These are phyloP conservation scores for Pichia sp. DNA, from an alignment of 1,139 yeast species.

Conservation along the genomic window DNA sequence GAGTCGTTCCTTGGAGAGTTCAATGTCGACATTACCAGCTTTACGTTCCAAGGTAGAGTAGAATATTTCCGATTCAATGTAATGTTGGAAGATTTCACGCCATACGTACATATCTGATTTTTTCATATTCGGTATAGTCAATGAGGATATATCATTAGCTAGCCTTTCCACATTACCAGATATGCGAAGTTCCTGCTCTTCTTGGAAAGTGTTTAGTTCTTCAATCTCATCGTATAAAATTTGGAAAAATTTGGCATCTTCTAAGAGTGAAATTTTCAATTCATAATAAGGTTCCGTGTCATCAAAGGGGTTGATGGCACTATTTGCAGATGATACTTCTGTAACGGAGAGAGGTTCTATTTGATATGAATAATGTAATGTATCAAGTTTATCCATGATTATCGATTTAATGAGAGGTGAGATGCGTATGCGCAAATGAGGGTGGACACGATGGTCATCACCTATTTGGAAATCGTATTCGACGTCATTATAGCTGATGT, in stretches of 20 bases:
- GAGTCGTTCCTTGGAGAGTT: slow-evolving; percentile 30
- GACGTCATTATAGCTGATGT: slow-evolving; percentile 16
- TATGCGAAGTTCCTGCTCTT: slow-evolving; percentile 39
- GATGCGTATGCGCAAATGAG: slow-evolving; percentile 17
- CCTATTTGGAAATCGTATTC: slow-evolving; percentile 20
- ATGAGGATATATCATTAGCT: slow-evolving; percentile 33
- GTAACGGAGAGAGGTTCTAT: slow-evolving; percentile 23
- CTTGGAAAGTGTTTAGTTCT: slow-evolving; percentile 40
- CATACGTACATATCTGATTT: slow-evolving; percentile 59
- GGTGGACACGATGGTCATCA: slow-evolving; percentile 16
- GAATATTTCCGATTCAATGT: slow-evolving; percentile 61
- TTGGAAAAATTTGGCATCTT: slow-evolving; percentile 46
- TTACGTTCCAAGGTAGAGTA: slow-evolving; percentile 47
- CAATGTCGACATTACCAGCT: slow-evolving; percentile 34
- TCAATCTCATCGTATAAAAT: slow-evolving; percentile 52
- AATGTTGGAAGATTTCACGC: slow-evolving; percentile 60
- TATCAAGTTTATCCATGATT: slow-evolving; percentile 17
- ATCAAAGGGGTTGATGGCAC: slow-evolving; percentile 22
- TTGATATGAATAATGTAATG: slow-evolving; percentile 19
- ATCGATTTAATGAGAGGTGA: slow-evolving; percentile 16
- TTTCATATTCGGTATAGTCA: slow-evolving; percentile 36
- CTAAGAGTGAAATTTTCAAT: slow-evolving; percentile 30
- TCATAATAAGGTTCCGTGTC: slow-evolving; percentile 16
- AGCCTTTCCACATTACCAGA: slow-evolving; percentile 38
- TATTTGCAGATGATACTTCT: slow-evolving; percentile 15